Percentiles rank a stretch among this genome's conserved stretches.
phyloP scores from a whole-genome alignment of 2,329 filamentous ascomycete species.

The Trichoderma pleuroti region DNA sequence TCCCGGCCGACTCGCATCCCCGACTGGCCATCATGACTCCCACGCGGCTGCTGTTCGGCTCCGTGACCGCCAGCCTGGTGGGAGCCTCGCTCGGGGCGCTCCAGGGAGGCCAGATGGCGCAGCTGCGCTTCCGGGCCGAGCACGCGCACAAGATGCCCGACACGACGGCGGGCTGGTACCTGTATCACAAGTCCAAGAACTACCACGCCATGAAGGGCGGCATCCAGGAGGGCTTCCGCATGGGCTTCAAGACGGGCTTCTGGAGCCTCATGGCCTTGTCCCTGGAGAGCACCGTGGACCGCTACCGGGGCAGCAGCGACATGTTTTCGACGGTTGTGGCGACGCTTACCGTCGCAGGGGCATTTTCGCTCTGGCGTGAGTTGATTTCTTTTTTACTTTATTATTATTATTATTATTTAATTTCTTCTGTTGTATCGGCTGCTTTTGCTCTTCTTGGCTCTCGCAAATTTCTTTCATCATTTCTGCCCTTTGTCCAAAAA shows the following conservation, averaged over 20 bases:
- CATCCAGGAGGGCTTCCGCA: constrained; percentile 71
- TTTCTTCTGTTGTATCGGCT: not conserved
- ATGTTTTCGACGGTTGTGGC: constrained; percentile 78
- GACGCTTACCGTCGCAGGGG: constrained; percentile 77
- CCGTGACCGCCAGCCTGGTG: constrained; percentile 60
- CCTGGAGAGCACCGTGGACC: constrained; percentile 73
- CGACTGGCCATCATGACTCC: constrained; percentile 62
- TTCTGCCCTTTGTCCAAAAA: not conserved
- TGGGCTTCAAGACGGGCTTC: constrained; percentile 66
- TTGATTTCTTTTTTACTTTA: not conserved
- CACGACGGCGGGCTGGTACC: constrained; percentile 83
- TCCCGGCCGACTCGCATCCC: constrained; percentile 34
- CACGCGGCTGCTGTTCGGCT: constrained; percentile 63
- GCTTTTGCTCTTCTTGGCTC: not conserved
- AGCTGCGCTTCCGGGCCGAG: constrained; percentile 86
- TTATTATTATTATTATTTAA: not conserved
- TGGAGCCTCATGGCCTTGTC: constrained; percentile 74
- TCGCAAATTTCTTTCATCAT: not conserved
- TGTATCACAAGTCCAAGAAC: constrained; percentile 99
- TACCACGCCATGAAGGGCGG: constrained; percentile 79
- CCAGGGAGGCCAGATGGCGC: constrained; percentile 69
- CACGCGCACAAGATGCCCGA: constrained; percentile 91
- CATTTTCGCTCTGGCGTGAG: constrained; percentile 83
- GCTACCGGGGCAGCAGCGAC: constrained; percentile 66
- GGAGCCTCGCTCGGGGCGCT: constrained; percentile 68